These are phyloP conservation scores for Debaryomycetaceae sp. DNA, from an alignment of 1,139 yeast genomes.

Conservation along the genomic window DNA sequence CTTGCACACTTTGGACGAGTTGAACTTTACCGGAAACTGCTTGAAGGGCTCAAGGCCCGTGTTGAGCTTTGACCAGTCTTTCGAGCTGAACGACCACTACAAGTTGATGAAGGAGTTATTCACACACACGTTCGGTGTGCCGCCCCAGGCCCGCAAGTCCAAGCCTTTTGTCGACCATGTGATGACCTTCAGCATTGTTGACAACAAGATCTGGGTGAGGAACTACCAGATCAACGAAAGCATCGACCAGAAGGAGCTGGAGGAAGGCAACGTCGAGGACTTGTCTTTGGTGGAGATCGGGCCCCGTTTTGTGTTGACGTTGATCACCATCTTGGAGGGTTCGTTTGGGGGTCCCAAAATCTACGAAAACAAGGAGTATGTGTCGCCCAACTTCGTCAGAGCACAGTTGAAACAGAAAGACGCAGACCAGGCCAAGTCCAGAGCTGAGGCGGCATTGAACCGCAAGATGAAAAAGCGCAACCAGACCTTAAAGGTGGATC, in stretches of 20 bases:
- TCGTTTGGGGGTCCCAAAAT: conserved; percentile 98
- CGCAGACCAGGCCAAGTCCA: conserved; percentile 72
- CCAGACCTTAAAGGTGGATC: conserved; percentile 72
- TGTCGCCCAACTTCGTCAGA: conserved; percentile 91
- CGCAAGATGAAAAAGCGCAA: conserved; percentile 75
- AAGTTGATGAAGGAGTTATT: conserved; percentile 80
- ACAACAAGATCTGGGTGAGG: conserved; percentile 92
- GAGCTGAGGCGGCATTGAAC: conserved; percentile 77
- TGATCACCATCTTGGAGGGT: conserved; percentile 89
- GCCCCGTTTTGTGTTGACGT: conserved; percentile 91
- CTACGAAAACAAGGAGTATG: conserved; percentile 94
- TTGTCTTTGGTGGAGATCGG: conserved; percentile 89
- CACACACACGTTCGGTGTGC: conserved; percentile 88
- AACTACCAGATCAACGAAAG: conserved; percentile 89
- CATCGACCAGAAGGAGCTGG: conserved; percentile 48
- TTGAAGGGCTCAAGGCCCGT: conserved; percentile 95
- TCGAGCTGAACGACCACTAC: conserved; percentile 57
- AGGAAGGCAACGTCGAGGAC: conserved; percentile 44
- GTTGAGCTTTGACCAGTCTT: conserved; percentile 78
- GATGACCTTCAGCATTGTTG: conserved; percentile 87
- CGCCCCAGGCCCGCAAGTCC: conserved; percentile 89
- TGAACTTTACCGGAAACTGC: conserved; percentile 95
- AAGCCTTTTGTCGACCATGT: conserved; percentile 97
- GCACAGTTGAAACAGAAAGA: conserved; percentile 79
- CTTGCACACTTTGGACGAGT: conserved; percentile 92